phyloP scores from a whole-genome alignment of 2,329 filamentous ascomycete genomes.

The Calonectria hawksworthii region DNA sequence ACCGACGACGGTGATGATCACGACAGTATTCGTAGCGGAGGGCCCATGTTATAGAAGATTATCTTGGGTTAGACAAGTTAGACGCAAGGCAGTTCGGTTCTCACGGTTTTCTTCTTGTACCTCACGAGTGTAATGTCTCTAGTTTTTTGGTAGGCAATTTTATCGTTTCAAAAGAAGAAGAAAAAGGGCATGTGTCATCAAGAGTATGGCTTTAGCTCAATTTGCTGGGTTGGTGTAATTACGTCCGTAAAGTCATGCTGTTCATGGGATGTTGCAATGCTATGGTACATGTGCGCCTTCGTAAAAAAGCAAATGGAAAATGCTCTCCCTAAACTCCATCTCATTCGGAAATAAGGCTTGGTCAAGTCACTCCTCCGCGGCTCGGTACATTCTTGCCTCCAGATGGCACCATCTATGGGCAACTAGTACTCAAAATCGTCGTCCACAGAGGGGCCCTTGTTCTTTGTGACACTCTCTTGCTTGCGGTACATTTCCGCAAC shows the following conservation, averaged over 20 bases:
- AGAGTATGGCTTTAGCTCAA: not conserved
- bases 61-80: slow-evolving; percentile 19
- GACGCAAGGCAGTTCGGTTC: slow-evolving; percentile 6
- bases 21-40: slow-evolving; percentile 45
- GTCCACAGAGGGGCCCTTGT: slow-evolving; percentile 87
- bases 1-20: slow-evolving; percentile 52
- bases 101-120: not conserved
- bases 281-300: slow-evolving; percentile 3
- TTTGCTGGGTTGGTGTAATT: not conserved
- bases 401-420: not conserved
- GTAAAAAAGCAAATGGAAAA: not conserved
- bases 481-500: slow-evolving; percentile 97
- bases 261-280: slow-evolving; percentile 5
- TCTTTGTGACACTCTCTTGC: slow-evolving; percentile 92
- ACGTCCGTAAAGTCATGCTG: slow-evolving; percentile 1
- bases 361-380: not conserved
- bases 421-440: slow-evolving; percentile 96
- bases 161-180: not conserved
- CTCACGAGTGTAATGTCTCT: slow-evolving; percentile 5
- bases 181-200: not conserved
- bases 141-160: not conserved
- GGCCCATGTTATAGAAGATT: slow-evolving; percentile 44
- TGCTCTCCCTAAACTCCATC: not conserved
- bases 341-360: not conserved
- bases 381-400: not conserved